Conservation (phyloP, 2,329 filamentous ascomycete genomes). For the Cladosporium sphaerospermum region DNA sequence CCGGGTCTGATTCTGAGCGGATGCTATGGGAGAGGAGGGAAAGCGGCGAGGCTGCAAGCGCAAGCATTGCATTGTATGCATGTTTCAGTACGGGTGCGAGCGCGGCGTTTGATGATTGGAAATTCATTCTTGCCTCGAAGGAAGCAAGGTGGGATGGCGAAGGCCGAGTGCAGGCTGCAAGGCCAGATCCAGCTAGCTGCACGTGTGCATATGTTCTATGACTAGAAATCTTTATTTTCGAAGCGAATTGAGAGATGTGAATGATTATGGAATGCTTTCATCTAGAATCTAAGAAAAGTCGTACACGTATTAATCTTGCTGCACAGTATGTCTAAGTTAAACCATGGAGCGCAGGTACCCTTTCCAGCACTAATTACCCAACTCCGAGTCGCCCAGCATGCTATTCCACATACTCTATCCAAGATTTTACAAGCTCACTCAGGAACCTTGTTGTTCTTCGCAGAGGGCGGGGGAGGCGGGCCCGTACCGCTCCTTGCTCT, state of each 20-base stretch:
- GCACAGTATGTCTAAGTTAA: constrained; percentile 1
- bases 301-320: constrained; percentile 1
- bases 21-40: too few relatives aligned
- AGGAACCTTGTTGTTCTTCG: neutral
- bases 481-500: constrained; percentile 57
- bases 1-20: too few relatives aligned
- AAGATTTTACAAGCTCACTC: neutral
- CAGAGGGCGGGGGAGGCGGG: constrained; percentile 33
- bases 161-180: too few relatives aligned
- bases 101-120: too few relatives aligned
- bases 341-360: neutral
- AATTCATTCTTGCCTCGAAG: too few relatives aligned
- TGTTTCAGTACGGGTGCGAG: too few relatives aligned
- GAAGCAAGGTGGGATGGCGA: too few relatives aligned
- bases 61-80: too few relatives aligned
- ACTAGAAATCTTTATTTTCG: neutral
- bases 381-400: neutral
- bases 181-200: neutral
- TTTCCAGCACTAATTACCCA: neutral
- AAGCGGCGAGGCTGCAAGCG: too few relatives aligned
- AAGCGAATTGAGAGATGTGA: neutral
- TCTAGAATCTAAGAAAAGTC: neutral
- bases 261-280: neutral
- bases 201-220: constrained; percentile 6
- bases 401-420: neutral